Evolutionary conservation across 108 stramenopile genomes (phyloP).

Genomic region (Aurantiochytrium sp.): DNA sequence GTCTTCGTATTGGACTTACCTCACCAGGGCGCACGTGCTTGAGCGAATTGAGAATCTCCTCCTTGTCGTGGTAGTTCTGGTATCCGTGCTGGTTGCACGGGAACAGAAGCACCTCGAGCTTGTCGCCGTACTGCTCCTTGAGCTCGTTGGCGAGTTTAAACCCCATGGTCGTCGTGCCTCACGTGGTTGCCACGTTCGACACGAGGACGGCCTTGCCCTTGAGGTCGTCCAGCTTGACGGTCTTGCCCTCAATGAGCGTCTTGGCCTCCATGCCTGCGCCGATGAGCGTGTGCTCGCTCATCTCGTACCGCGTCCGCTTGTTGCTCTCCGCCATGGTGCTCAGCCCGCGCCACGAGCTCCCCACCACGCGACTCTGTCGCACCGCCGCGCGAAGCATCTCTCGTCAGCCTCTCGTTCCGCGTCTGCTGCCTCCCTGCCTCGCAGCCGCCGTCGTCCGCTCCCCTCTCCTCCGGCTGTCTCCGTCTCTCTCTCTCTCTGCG

Average conservation of each 20-base stretch:
- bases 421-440: no score
- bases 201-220: neutral
- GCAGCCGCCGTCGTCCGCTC: no score
- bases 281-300: neutral
- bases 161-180: slow-evolving; percentile 20
- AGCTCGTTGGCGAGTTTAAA: neutral
- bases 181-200: slow-evolving; percentile 13
- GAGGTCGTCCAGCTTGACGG: neutral
- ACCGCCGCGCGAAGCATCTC: neutral
- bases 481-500: no score
- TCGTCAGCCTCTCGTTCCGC: neutral
- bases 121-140: slow-evolving; percentile 3
- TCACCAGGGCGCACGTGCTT: neutral
- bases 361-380: neutral
- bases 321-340: neutral
- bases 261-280: neutral
- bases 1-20: neutral
- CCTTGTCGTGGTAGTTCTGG: neutral
- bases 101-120: neutral
- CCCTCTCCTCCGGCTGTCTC: no score
- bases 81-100: slow-evolving; percentile 7
- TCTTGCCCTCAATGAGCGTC: neutral
- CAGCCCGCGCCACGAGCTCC: neutral
- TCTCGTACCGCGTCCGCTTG: neutral
- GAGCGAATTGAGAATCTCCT: slow-evolving; percentile 10